A percentile compares a stretch with the other conserved stretches of the same genome.
Evolutionary conservation across 768 basidiomycete genomes (phyloP).

Genomic region (Glaciozyma martinii): DNA sequence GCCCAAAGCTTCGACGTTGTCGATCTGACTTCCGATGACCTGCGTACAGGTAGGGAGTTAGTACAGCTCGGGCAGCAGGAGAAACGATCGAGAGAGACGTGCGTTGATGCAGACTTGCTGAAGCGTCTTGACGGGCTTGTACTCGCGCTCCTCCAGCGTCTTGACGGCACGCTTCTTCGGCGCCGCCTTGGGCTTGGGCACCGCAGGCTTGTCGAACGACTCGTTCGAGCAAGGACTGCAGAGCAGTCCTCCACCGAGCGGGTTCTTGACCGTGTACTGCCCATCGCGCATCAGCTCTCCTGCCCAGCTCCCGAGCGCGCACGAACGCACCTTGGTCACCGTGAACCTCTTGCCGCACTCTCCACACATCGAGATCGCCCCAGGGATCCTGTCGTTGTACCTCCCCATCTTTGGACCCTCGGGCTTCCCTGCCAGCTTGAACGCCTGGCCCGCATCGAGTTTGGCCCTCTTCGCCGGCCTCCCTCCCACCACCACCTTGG

Average conservation of each 20-base stretch:
- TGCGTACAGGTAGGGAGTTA: constrained; percentile 1
- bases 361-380: constrained; percentile 71
- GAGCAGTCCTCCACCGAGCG: constrained; percentile 63
- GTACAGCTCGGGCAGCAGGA: neutral
- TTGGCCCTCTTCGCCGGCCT: constrained; percentile 42
- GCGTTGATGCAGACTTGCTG: constrained; percentile 76
- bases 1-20: constrained; percentile 69
- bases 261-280: constrained; percentile 70
- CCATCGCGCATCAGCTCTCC: neutral
- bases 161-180: constrained; percentile 61
- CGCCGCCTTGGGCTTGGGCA: constrained; percentile 34
- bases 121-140: constrained; percentile 58
- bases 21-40: constrained; percentile 57
- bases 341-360: constrained; percentile 67
- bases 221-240: constrained; percentile 77
- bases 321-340: constrained; percentile 59
- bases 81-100: constrained; percentile 18
- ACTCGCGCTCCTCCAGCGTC: constrained; percentile 53
- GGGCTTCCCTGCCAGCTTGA: constrained; percentile 58
- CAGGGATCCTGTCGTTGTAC: constrained; percentile 39
- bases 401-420: constrained; percentile 45
- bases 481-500: too few species aligned
- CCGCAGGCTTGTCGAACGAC: constrained; percentile 55
- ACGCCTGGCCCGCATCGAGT: constrained; percentile 38
- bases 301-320: neutral